phyloP scores from a whole-genome alignment of 108 stramenopile genomes.

The Phaeodactylum tricornutum region DNA sequence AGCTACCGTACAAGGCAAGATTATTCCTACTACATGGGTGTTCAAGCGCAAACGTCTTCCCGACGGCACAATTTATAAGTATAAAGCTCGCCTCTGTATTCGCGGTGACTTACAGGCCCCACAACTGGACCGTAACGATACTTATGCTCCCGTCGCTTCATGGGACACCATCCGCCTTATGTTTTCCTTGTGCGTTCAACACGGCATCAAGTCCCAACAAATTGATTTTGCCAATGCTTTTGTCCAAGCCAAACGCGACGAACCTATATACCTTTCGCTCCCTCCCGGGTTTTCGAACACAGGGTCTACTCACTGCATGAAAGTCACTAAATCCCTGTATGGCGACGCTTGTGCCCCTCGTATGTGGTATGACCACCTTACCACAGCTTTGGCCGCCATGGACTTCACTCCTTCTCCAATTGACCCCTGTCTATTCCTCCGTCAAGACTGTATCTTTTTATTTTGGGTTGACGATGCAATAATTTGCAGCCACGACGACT shows the following conservation, averaged over 20 bases:
- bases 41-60: constrained; percentile 19
- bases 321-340: constrained; percentile 19
- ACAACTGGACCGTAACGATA: constrained; percentile 13
- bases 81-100: constrained; percentile 17
- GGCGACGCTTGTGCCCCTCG: constrained; percentile 18
- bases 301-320: constrained; percentile 1
- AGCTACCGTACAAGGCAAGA: constrained; percentile 1
- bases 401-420: neutral
- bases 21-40: constrained; percentile 15
- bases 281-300: constrained; percentile 6
- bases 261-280: constrained; percentile 7
- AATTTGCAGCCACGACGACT: too few relatives aligned
- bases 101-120: constrained; percentile 13
- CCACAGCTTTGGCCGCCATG: constrained; percentile 6
- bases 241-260: constrained; percentile 7
- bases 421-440: constrained; percentile 15
- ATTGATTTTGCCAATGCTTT: constrained; percentile 1
- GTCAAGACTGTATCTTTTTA: constrained; percentile 17
- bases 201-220: neutral
- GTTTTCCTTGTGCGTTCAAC: neutral
- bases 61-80: constrained; percentile 17
- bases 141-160: constrained; percentile 10
- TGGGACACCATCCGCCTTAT: constrained; percentile 12
- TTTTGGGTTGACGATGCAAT: constrained; percentile 19
- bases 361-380: constrained; percentile 25